Conservation (phyloP, 345 rosid genomes). For the Aethionema arabicum region DNA sequence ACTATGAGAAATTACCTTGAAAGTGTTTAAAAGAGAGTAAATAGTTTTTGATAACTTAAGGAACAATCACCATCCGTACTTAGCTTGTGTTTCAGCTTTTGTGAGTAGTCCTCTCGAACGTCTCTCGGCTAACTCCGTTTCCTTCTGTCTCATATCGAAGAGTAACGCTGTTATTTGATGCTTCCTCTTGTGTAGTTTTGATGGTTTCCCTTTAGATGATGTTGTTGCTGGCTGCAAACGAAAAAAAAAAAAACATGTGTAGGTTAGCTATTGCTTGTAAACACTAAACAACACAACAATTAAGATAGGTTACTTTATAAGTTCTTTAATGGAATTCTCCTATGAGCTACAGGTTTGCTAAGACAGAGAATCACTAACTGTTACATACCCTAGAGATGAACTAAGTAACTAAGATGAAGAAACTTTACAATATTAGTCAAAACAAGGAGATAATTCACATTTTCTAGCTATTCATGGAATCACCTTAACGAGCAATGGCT, state of each 20-base stretch:
- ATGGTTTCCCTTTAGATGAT: slow-evolving; percentile 79
- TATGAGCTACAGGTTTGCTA: not conserved
- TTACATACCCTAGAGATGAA: slow-evolving; percentile 1
- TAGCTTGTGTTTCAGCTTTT: slow-evolving; percentile 87
- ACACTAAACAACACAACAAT: not conserved
- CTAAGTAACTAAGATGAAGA: too few species aligned
- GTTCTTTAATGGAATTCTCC: not conserved
- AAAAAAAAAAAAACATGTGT: too few species aligned
- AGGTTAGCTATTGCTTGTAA: too few species aligned
- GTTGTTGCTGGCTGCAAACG: slow-evolving; percentile 52
- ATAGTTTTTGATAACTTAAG: slow-evolving; percentile 1
- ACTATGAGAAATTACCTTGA: too few species aligned
- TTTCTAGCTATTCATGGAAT: too few species aligned
- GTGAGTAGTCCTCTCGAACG: slow-evolving; percentile 83
- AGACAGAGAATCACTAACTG: slow-evolving; percentile 1
- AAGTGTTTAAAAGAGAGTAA: too few species aligned
- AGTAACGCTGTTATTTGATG: slow-evolving; percentile 84
- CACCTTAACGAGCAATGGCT: too few species aligned
- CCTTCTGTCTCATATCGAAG: slow-evolving; percentile 86
- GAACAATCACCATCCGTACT: slow-evolving; percentile 83
- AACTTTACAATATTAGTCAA: too few species aligned
- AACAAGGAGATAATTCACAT: too few species aligned
- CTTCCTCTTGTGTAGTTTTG: slow-evolving; percentile 96
- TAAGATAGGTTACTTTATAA: not conserved
- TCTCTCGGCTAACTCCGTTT: slow-evolving; percentile 75